Conservation (phyloP, 2,329 filamentous ascomycete genomes). For the Trichophyton equinum region DNA sequence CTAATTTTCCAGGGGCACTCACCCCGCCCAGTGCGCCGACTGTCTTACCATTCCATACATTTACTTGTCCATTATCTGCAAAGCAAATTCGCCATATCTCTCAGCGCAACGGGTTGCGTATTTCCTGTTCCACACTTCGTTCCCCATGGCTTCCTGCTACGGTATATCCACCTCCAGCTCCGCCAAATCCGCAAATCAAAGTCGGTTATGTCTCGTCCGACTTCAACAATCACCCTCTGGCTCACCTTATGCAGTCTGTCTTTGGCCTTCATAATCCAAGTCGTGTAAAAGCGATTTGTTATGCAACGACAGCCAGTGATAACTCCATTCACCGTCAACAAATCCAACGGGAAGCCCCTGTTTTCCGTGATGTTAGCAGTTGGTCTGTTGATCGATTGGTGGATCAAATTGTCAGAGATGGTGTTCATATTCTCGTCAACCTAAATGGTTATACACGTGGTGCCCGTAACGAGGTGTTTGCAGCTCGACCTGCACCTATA, state of each 20-base stretch:
- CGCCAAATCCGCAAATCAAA: slow-evolving; percentile 71
- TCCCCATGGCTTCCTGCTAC: slow-evolving; percentile 72
- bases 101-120: slow-evolving; percentile 82
- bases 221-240: slow-evolving; percentile 96
- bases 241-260: slow-evolving; percentile 96
- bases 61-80: slow-evolving; percentile 84
- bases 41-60: slow-evolving; percentile 92
- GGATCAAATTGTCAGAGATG: slow-evolving; percentile 71
- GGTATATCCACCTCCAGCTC: slow-evolving; percentile 73
- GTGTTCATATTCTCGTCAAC: slow-evolving; percentile 89
- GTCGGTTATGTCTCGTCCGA: slow-evolving; percentile 96
- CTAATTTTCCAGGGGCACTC: slow-evolving; percentile 58
- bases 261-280: slow-evolving; percentile 74
- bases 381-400: slow-evolving; percentile 81
- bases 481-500: slow-evolving; percentile 81
- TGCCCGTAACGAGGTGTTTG: slow-evolving; percentile 94
- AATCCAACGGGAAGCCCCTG: slow-evolving; percentile 82
- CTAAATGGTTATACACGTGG: slow-evolving; percentile 96
- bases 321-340: slow-evolving; percentile 78
- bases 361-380: slow-evolving; percentile 75
- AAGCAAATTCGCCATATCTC: slow-evolving; percentile 89
- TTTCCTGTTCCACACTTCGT: slow-evolving; percentile 78
- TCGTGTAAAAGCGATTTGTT: slow-evolving; percentile 77
- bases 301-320: slow-evolving; percentile 87
- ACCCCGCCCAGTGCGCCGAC: slow-evolving; percentile 80